phyloP scores from a whole-genome alignment of 2,329 filamentous ascomycete species.

The Coleophoma crateriformis region DNA sequence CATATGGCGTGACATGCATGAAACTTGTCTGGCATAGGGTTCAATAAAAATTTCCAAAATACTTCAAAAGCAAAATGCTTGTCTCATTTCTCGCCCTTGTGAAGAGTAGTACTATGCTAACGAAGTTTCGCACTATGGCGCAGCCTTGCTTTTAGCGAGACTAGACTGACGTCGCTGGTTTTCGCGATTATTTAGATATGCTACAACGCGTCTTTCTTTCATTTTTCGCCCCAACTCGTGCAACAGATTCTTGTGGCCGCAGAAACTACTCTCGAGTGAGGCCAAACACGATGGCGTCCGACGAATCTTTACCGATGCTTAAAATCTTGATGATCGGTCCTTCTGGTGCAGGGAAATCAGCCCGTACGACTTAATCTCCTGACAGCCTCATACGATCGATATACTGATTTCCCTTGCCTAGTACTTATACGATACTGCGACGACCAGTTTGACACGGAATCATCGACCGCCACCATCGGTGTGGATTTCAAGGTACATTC shows the following conservation, averaged over 20 bases:
- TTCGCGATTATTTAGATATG: no score
- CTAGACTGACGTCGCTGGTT: neutral
- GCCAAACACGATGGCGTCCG: conserved; percentile 32
- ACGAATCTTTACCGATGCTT: conserved; percentile 41
- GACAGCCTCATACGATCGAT: neutral
- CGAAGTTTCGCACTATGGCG: neutral
- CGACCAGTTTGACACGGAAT: conserved; percentile 50
- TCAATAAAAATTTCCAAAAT: conserved; percentile 25
- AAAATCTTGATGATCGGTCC: conserved; percentile 51
- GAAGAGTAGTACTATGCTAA: neutral
- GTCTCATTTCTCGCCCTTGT: neutral
- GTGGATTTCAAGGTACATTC: conserved; percentile 48
- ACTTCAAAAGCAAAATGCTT: conserved; percentile 16
- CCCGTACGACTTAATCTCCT: conserved; percentile 31
- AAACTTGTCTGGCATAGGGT: conserved; percentile 22
- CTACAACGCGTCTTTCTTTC: no score
- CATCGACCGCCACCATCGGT: conserved; percentile 48
- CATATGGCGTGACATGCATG: conserved; percentile 27
- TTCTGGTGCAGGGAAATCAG: conserved; percentile 50
- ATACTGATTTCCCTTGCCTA: conserved; percentile 16
- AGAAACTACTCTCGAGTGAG: neutral
- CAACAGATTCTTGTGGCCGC: no score
- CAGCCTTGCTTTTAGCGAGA: conserved; percentile 2
- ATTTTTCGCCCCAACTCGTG: no score
- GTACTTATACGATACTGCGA: conserved; percentile 51